Evolutionary conservation across 1,284 basidiomycete genomes (phyloP), one percentile per base, ranked within the genome.

Genomic region (Apiotrichum porosum): DNA sequence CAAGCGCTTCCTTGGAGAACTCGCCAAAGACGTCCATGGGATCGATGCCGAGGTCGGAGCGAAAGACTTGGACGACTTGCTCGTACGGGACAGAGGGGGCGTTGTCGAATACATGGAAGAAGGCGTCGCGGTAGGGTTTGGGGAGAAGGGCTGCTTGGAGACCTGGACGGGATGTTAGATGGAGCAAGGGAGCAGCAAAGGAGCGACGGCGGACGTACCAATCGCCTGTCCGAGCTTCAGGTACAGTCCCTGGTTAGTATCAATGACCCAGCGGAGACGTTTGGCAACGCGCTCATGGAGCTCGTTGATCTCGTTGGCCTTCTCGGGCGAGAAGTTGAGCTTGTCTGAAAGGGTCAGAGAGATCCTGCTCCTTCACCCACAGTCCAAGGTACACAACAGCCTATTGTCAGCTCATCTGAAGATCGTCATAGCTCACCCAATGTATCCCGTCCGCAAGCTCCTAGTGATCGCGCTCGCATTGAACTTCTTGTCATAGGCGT

Each of bases 121-220:
- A 91, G 48, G 86, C 87, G 55, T 80, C 78, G 58, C 89, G 83
- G 72, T 92, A 86, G 2, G 88, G 82, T 49, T 79, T 80, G 0
- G 90, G 90, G 5, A 94, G 78, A 2, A 93, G 68, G 0, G 85
- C 84, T 1, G 88, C 83, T 71, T 92, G 92, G 13, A 87, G 83
- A 9, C 84, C 88, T 85, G 51, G 17, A 12, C n/a, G n/a, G n/a
- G n/a, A n/a, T n/a, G 42, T 52, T 15, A 47, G 53, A 1, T 24
- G 22, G 28, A 30, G 18, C 14, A 3, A 40, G 28, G 21, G 17
- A 28, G 24, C 9, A 35, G 31, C 10, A 19, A 17, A 49, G 33
- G n/a, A 26, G 10, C 17, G n/a, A 19, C 18, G 37, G 41, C 31
- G 19, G 15, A 49, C 62, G 31, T 18, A 69, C 66, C 68, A 21